Base-by-base conservation (phyloP, 2,329 filamentous ascomycete species). In the Furcasterigmium furcatum region DNA sequence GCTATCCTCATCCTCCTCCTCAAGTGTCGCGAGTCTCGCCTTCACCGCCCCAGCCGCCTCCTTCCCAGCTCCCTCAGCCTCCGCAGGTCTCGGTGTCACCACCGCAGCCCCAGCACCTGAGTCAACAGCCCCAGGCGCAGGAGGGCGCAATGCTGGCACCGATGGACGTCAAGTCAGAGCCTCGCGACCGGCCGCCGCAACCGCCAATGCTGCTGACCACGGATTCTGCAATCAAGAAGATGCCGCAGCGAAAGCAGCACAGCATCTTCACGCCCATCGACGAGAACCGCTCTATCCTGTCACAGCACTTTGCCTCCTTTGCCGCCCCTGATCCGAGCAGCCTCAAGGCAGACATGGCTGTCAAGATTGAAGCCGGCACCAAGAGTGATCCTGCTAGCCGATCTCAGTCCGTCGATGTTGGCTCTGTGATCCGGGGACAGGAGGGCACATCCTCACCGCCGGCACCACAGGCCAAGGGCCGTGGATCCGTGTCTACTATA, bases 251-350 rank as follows among this genome's bases (percentile, higher is more conserved):
- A 27, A 91, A 91, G 63, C 85, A 86, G 19, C 86, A 91, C 61
- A 96, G 91, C 64, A 97, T 99, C 48, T 97, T 97, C 62, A 99
- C 94, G 0, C 94, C 94, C 1, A 95, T 99, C 51, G 94, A 97
- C 58, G 91, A 96, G 62, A 91, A 87, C 56, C 81, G 88, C 41
- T 96, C 91, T 2, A 85, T 96, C 47, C 70, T 96, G 36, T 90
- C 89, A 12, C 88, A 92, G 53, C 91, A 96, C 62, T 84, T 88
- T 51, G 84, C 82, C 14, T 80, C 79, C 2, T 85, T 87, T 53
- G 76, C 81, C 9, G 48, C 41, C 8, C 74, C 79, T 3, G 81
- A 82, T 41, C 65, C 74, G 40, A 72, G 60, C 44, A 51, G 58
- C 29, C 30, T 51, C 34, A 63, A 74, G 60, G 58, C 64, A 51